phyloP scores from a whole-genome alignment of 176 grass and related monocot species.

The Paspalum notatum region DNA sequence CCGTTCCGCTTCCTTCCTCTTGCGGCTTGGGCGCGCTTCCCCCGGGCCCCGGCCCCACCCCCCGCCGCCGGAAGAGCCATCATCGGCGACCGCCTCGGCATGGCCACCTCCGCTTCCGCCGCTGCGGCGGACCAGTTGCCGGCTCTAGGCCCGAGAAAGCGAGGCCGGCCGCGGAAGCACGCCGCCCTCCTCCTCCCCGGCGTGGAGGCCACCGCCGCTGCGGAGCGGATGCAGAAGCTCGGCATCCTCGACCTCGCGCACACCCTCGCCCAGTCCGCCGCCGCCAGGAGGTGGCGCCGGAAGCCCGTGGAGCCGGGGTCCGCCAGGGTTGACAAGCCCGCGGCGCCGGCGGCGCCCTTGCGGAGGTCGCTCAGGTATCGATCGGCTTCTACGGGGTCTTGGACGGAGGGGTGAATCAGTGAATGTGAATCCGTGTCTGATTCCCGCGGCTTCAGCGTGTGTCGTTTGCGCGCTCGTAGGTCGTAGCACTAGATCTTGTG shows the following conservation, averaged over 20 bases:
- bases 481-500: too few relatives aligned
- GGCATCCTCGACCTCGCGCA: constrained; percentile 66
- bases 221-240: constrained; percentile 71
- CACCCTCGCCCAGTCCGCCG: constrained; percentile 29
- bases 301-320: constrained; percentile 36
- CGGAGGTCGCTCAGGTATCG: constrained; percentile 60
- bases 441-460: too few relatives aligned
- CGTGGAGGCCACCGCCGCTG: neutral
- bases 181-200: neutral
- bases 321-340: neutral
- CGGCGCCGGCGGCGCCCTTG: constrained; percentile 13
- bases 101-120: neutral
- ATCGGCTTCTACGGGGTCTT: neutral
- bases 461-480: too few relatives aligned
- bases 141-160: neutral
- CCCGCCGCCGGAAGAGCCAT: neutral
- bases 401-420: too few relatives aligned
- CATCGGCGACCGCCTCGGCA: too few relatives aligned
- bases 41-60: too few relatives aligned
- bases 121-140: too few relatives aligned
- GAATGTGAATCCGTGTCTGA: too few relatives aligned
- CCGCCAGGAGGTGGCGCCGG: neutral
- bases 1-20: neutral
- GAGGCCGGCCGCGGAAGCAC: constrained; percentile 17
- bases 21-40: neutral